Base-by-base conservation (phyloP, 2,329 filamentous ascomycete species). In the Curvularia lunata region DNA sequence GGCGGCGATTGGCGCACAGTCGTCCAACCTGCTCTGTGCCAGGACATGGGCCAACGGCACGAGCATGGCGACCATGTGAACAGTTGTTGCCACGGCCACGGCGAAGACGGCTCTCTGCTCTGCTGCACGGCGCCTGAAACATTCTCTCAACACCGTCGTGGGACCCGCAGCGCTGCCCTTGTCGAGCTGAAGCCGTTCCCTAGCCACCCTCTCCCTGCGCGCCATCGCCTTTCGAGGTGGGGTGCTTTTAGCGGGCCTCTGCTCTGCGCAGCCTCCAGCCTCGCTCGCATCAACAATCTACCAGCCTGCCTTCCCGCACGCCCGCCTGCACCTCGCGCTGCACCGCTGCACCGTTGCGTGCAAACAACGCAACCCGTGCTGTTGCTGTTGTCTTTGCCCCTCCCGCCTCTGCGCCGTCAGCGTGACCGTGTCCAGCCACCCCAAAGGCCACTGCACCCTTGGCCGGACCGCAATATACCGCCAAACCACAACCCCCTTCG, bases 71-170 rank as follows among this genome's bases (percentile, higher is more conserved):
- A 51, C 54, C 67, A 66, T 67, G 65, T 64, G 65, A 64, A 56
- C 66, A 58, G 27, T 30, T 27, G 43, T 67, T 46, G 43, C 42
- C 42, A 45, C 42, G 66, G 73, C 72, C 71, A 74, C 72, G 66
- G 50, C 40, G 40, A 23, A 67, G 70, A 68, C 64, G 69, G 51
- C 55, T 64, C 55, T 59, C 54, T 48, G 52, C 49, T 37, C 12
- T 45, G 61, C 62, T 58, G 64, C 62, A 58, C 53, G 48, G 43
- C 46, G 54, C 60, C 56, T 76, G 72, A 75, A 74, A 76, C 73
- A 52, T 48, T 37, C 32, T 30, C 16, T 62, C 61, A 50, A 61
- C 60, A 13, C 42, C 49, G 46, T 56, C 59, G 48, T 52, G 52
- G 52, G 54, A 53, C 60, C 49, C 43, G 42, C 38, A 54, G 42